These are phyloP conservation scores for Suillus lakei DNA, from an alignment of 768 basidiomycete species.

Conservation along the genomic window DNA sequence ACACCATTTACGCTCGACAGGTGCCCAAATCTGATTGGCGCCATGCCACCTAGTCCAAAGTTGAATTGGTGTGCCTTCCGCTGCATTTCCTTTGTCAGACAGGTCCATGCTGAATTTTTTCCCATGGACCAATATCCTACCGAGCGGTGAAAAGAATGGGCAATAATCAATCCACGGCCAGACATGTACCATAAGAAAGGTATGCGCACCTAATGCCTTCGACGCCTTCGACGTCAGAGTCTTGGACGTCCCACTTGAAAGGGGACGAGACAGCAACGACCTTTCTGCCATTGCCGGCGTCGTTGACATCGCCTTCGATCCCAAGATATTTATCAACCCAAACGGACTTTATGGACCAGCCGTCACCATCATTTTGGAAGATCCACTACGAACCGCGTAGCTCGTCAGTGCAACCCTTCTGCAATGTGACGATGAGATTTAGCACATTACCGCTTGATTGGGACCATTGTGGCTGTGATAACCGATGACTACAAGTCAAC, in stretches of 20 bases:
- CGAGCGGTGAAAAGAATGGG: background rate
- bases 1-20: slow-evolving; percentile 20
- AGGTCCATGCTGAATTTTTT: slow-evolving; percentile 53
- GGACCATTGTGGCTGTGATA: slow-evolving; percentile 44
- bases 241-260: slow-evolving; percentile 55
- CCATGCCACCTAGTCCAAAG: slow-evolving; percentile 56
- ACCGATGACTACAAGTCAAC: slow-evolving; percentile 51
- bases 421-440: background rate
- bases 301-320: slow-evolving; percentile 28
- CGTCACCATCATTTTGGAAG: slow-evolving; percentile 39
- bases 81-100: slow-evolving; percentile 47
- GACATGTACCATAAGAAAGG: background rate
- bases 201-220: slow-evolving; percentile 47
- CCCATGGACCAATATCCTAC: slow-evolving; percentile 50
- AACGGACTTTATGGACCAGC: slow-evolving; percentile 49
- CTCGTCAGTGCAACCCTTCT: background rate
- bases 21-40: slow-evolving; percentile 58
- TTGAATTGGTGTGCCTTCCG: slow-evolving; percentile 48
- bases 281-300: slow-evolving; percentile 41
- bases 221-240: slow-evolving; percentile 41
- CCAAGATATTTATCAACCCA: slow-evolving; percentile 47
- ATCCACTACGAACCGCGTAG: slow-evolving; percentile 46
- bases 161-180: background rate
- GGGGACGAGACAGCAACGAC: slow-evolving; percentile 43
- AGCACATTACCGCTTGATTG: slow-evolving; percentile 52